Evolutionary conservation across 1,284 basidiomycete species (phyloP).

Genomic region (Malassezia vespertilionis): DNA sequence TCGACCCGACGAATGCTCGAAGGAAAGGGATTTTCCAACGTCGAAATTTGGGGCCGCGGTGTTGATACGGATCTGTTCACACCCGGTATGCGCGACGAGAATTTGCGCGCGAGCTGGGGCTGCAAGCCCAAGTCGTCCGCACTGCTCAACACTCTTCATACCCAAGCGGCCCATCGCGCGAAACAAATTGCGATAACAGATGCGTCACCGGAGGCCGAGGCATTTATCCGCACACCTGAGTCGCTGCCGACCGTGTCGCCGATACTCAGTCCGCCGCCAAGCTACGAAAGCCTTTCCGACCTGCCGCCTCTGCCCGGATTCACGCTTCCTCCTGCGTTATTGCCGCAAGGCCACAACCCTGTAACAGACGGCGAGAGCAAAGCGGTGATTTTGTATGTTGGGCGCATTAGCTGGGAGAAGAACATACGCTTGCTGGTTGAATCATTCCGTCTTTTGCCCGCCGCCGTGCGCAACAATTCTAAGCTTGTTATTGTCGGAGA

Average conservation of each 20-base stretch:
- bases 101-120: constrained; percentile 51
- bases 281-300: constrained; percentile 34
- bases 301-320: constrained; percentile 32
- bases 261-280: constrained; percentile 39
- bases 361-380: constrained; percentile 24
- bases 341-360: constrained; percentile 21
- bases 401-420: constrained; percentile 54
- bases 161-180: constrained; percentile 5
- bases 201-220: neutral
- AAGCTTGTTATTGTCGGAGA: constrained; percentile 56
- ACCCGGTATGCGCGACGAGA: constrained; percentile 49
- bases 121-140: constrained; percentile 32
- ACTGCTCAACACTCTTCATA: constrained; percentile 17
- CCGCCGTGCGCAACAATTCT: constrained; percentile 36
- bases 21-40: constrained; percentile 50
- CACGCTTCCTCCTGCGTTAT: constrained; percentile 31
- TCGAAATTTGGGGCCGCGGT: constrained; percentile 53
- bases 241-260: constrained; percentile 31
- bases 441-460: constrained; percentile 49
- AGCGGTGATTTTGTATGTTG: constrained; percentile 49
- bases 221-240: constrained; percentile 48
- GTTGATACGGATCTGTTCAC: constrained; percentile 35
- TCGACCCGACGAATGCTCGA: constrained; percentile 52
- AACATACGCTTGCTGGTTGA: constrained; percentile 54
- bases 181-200: neutral